These are phyloP conservation scores for Ogataea ganodermae DNA, from an alignment of 805 yeast species.

Conservation along the genomic window DNA sequence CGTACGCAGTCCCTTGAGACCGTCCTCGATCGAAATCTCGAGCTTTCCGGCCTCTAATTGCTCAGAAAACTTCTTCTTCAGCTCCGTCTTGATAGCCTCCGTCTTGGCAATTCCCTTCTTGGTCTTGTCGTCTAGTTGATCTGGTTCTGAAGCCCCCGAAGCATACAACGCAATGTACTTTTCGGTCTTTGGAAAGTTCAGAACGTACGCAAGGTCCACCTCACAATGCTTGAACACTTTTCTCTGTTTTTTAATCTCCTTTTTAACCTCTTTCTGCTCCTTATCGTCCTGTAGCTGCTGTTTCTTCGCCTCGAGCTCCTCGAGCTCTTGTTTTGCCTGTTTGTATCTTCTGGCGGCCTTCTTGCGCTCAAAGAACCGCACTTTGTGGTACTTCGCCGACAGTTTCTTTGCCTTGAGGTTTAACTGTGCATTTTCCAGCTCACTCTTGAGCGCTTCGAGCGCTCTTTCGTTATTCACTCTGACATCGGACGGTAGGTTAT, in stretches of 20 bases:
- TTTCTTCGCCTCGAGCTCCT: conserved; percentile 37
- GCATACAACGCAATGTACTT: conserved; percentile 84
- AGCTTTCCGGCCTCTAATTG: conserved; percentile 55
- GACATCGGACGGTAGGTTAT: conserved; percentile 56
- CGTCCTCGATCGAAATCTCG: conserved; percentile 53
- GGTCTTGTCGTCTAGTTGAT: conserved; percentile 38
- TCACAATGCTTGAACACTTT: conserved; percentile 57
- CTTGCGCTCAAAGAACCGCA: conserved; percentile 86
- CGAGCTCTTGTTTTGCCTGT: conserved; percentile 43
- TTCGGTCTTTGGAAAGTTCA: conserved; percentile 73
- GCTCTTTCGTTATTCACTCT: conserved; percentile 49
- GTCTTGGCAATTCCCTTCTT: conserved; percentile 46
- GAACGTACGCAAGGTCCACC: conserved; percentile 72
- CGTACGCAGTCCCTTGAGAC: conserved; percentile 25
- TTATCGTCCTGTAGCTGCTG: conserved; percentile 21
- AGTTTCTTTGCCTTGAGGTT: conserved; percentile 42
- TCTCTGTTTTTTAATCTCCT: conserved; percentile 40
- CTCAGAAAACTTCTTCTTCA: conserved; percentile 53
- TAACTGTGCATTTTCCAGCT: conserved; percentile 44
- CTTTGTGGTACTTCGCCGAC: conserved; percentile 85
- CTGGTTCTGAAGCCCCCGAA: conserved; percentile 31
- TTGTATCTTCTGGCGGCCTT: conserved; percentile 77
- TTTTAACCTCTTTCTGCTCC: conserved; percentile 26
- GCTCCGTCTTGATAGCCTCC: conserved; percentile 44
- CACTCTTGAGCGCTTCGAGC: conserved; percentile 48